Evolutionary conservation across 768 basidiomycete genomes (phyloP).

Genomic region (Tulasnella sp.): DNA sequence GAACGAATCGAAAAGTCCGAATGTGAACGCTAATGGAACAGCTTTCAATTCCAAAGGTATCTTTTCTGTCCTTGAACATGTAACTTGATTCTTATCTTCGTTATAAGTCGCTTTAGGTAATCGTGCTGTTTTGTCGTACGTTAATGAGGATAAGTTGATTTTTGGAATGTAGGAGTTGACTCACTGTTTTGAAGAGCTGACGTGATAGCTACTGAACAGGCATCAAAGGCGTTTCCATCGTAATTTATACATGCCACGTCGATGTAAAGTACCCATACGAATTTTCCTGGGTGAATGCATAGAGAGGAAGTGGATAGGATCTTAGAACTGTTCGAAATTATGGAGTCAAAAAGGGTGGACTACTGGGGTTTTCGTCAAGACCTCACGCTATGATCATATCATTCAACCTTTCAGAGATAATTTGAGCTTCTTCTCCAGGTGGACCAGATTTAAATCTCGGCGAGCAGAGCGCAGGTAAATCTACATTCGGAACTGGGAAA

Average conservation of each 20-base stretch:
- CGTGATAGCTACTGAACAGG: constrained; percentile 74
- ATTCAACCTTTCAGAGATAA: constrained; percentile 70
- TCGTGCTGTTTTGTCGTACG: constrained; percentile 45
- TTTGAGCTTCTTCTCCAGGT: constrained; percentile 87
- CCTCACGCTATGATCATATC: constrained; percentile 63
- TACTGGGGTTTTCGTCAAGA: neutral
- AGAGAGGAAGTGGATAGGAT: constrained; percentile 53
- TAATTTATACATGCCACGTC: constrained; percentile 95
- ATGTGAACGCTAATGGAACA: constrained; percentile 40
- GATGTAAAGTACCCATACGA: constrained; percentile 89
- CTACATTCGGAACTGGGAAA: constrained; percentile 75
- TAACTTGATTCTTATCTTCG: constrained; percentile 48
- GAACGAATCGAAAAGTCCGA: constrained; percentile 74
- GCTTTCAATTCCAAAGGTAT: constrained; percentile 37
- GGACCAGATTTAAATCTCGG: constrained; percentile 92
- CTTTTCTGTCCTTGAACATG: constrained; percentile 41
- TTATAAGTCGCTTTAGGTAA: constrained; percentile 62
- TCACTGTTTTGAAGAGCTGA: constrained; percentile 74
- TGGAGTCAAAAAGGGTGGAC: neutral
- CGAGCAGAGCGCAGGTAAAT: constrained; percentile 86
- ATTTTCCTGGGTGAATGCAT: constrained; percentile 65
- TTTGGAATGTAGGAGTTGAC: constrained; percentile 24
- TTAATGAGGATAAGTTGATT: neutral
- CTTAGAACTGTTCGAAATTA: constrained; percentile 41
- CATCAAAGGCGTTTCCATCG: constrained; percentile 91